phyloP scores from a whole-genome alignment of 1,139 yeast species.

The Geotrichum restrictum region DNA sequence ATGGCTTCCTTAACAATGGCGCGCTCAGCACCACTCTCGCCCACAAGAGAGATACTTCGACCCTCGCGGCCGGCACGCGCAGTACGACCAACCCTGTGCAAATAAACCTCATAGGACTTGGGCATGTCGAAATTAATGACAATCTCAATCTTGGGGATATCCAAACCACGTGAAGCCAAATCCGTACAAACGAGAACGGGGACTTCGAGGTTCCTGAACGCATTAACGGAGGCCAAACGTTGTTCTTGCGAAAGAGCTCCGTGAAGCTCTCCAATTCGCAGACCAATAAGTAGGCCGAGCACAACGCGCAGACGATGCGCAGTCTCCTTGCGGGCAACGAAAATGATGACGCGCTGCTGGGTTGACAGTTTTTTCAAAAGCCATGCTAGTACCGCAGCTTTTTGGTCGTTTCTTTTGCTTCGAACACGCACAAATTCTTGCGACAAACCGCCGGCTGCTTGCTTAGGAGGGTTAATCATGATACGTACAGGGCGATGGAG shows the following conservation, averaged over 20 bases:
- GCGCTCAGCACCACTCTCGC: constrained; percentile 82
- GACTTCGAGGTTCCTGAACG: constrained; percentile 73
- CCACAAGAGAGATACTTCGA: constrained; percentile 85
- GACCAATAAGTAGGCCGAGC: constrained; percentile 74
- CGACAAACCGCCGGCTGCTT: constrained; percentile 77
- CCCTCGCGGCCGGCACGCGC: constrained; percentile 99
- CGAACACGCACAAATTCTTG: constrained; percentile 95
- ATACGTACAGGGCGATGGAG: constrained; percentile 86
- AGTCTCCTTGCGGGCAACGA: constrained; percentile 82
- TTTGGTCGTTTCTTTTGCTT: constrained; percentile 69
- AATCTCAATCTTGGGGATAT: constrained; percentile 93
- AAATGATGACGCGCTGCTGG: constrained; percentile 64
- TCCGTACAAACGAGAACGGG: constrained; percentile 94
- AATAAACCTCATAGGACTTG: constrained; percentile 77
- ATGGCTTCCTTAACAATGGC: constrained; percentile 84
- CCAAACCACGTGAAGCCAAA: constrained; percentile 97
- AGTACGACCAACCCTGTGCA: constrained; percentile 98
- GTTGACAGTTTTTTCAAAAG: constrained; percentile 54
- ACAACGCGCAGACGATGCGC: constrained; percentile 84
- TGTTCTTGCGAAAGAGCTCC: constrained; percentile 95
- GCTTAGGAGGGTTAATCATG: constrained; percentile 94
- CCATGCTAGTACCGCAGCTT: constrained; percentile 76
- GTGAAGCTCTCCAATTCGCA: constrained; percentile 87
- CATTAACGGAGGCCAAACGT: constrained; percentile 77
- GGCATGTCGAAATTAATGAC: constrained; percentile 97